Conservation (phyloP, 148 eudicot genomes). For the Cornus kousa region DNA sequence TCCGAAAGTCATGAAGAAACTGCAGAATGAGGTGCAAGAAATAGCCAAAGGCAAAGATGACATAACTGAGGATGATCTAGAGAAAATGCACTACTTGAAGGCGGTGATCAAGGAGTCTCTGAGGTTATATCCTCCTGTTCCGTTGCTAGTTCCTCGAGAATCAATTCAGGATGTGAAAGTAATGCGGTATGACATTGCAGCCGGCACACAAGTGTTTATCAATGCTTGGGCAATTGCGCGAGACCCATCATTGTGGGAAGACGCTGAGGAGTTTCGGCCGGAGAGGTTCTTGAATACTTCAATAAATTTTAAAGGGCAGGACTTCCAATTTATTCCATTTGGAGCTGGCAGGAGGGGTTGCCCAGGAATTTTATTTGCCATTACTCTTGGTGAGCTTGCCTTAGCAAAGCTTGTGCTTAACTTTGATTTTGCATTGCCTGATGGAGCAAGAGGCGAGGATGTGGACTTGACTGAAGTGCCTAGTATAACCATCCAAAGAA, state of each 20-base stretch:
- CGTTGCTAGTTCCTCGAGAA: background rate
- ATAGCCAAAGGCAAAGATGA: background rate
- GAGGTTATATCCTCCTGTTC: background rate
- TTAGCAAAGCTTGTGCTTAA: background rate
- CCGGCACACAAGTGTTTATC: slow-evolving; percentile 2
- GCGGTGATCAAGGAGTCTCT: background rate
- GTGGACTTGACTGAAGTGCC: background rate
- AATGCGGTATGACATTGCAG: slow-evolving; percentile 14
- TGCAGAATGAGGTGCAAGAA: background rate
- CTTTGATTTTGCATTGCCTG: slow-evolving; percentile 1
- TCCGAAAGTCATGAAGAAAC: too few species aligned
- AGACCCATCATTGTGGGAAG: slow-evolving; percentile 14
- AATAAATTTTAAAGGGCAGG: slow-evolving; percentile 11
- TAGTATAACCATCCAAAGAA: slow-evolving; percentile 4
- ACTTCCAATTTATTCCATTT: slow-evolving; percentile 27
- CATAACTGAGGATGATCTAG: background rate
- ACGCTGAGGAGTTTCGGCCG: slow-evolving; percentile 13
- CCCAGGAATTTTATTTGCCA: slow-evolving; percentile 4
- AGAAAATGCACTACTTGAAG: background rate
- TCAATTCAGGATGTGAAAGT: slow-evolving; percentile 8
- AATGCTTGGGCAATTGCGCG: slow-evolving; percentile 18
- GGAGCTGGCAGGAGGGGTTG: slow-evolving; percentile 30
- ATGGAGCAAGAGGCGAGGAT: slow-evolving; percentile 1
- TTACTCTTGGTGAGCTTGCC: background rate
- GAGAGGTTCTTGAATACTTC: slow-evolving; percentile 17